Conservation (phyloP, 306 rosid genomes). For the Vigna nakashimae region DNA sequence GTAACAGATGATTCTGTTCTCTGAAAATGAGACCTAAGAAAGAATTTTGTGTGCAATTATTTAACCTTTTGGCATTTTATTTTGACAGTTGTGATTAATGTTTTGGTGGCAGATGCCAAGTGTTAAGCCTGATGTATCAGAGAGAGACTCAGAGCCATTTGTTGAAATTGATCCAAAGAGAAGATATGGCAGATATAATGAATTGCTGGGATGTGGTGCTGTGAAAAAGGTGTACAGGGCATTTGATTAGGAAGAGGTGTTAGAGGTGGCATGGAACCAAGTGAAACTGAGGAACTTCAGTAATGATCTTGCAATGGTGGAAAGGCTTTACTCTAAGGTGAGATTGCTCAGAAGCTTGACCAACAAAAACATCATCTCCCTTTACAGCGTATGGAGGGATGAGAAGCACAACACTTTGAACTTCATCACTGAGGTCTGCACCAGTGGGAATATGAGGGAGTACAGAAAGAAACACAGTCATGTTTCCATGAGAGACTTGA, state of each 20-base stretch:
- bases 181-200: constrained; percentile 74
- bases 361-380: constrained; percentile 68
- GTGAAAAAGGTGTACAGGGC: constrained; percentile 83
- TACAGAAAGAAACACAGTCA: constrained; percentile 79
- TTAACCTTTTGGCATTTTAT: background rate
- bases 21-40: constrained; percentile 4
- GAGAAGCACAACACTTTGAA: constrained; percentile 53
- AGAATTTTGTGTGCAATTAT: background rate
- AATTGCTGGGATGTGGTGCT: constrained; percentile 73
- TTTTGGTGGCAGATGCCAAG: constrained; percentile 59
- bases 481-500: constrained; percentile 77
- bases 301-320: constrained; percentile 70
- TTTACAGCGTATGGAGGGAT: constrained; percentile 72
- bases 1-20: background rate
- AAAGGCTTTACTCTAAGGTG: constrained; percentile 79
- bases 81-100: background rate
- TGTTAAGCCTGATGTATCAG: constrained; percentile 44
- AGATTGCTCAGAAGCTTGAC: constrained; percentile 63
- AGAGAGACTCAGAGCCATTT: constrained; percentile 69
- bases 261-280: constrained; percentile 97
- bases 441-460: constrained; percentile 82
- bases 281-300: constrained; percentile 74
- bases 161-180: constrained; percentile 68
- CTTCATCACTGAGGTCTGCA: constrained; percentile 90
- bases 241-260: constrained; percentile 84